Evolutionary conservation across 2,329 filamentous ascomycete genomes (phyloP).

Genomic region (Cladosporium velox): DNA sequence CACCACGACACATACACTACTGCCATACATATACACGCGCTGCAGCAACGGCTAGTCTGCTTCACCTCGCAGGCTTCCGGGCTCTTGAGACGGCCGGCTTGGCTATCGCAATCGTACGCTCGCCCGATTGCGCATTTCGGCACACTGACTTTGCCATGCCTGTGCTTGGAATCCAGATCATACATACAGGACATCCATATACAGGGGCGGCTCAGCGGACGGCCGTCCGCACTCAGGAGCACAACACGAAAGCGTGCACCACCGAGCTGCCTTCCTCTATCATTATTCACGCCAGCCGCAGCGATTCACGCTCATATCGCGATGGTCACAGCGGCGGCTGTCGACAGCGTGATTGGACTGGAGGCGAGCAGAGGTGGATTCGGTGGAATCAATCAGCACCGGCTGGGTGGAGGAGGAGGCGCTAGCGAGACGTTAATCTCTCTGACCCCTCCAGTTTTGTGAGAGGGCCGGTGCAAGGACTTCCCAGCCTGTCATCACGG

Average conservation of each 20-base stretch:
- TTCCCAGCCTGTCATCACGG: slow-evolving; percentile 17
- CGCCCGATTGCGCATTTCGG: slow-evolving; percentile 2
- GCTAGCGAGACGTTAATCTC: slow-evolving; percentile 1
- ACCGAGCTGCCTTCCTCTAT: neutral
- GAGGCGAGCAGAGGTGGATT: neutral
- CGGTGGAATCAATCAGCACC: neutral
- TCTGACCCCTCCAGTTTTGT: slow-evolving; percentile 12
- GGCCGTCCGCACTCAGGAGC: neutral
- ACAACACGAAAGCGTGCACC: neutral
- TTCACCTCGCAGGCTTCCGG: neutral
- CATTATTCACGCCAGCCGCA: neutral
- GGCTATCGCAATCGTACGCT: slow-evolving; percentile 7
- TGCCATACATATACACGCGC: neutral
- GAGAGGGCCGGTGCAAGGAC: neutral
- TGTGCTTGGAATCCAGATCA: neutral
- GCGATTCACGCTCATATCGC: neutral
- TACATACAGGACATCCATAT: neutral
- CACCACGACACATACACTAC: slow-evolving; percentile 3
- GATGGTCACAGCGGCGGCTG: neutral
- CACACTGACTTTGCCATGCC: slow-evolving; percentile 9
- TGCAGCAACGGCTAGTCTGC: neutral
- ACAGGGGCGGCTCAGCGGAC: neutral
- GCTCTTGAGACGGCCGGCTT: neutral
- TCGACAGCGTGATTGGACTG: neutral
- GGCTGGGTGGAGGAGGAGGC: neutral